Evolutionary conservation across 306 rosid genomes (phyloP), one percentile per base, ranked within the genome.

Genomic region (Lathyrus sativus): DNA sequence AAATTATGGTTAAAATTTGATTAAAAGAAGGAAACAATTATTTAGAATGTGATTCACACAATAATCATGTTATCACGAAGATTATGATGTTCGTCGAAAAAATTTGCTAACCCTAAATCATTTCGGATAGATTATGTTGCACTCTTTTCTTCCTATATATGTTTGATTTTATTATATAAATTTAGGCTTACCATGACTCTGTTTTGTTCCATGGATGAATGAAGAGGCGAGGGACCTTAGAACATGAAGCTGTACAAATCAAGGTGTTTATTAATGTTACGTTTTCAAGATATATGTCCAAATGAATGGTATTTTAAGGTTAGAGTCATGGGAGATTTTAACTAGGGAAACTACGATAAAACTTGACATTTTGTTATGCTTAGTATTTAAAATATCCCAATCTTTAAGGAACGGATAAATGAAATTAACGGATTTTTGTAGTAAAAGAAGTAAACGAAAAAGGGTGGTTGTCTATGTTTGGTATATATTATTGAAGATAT

Each of bases 131-230:
- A 9, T 53, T 11, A 53, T 4, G 7, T 22, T 19, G 58, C 8
- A 2, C 2, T 1, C 8, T 55, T 44, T 11, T 37, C 19, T 24
- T 48, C 2, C 0, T 13, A 24, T 11, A 8, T 39, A 19, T n/a
- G n/a, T 37, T 42, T 42, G 43, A 31, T 17, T 42, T 42, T 49
- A 31, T 17, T 42, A 53, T 41, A 31, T 46, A 24, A 14, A 19
- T 53, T 6, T 41, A 22, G 2, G 66, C 65, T 65, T 70, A 72
- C 78, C 48, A 11, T 15, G 26, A 46, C 68, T 85, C 80, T 78
- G 37, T 57, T 60, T 24, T 17, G 65, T 10, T 69, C 81, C 91
- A 86, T 88, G 79, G 50, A 24, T 12, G 6, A 63, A 58, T 65
- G 72, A 44, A 70, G 81, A 69, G 85, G 62, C 0, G 82, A 44